These are phyloP conservation scores for Fusarium torreyae DNA, from an alignment of 2,329 filamentous ascomycete species.

Conservation along the genomic window DNA sequence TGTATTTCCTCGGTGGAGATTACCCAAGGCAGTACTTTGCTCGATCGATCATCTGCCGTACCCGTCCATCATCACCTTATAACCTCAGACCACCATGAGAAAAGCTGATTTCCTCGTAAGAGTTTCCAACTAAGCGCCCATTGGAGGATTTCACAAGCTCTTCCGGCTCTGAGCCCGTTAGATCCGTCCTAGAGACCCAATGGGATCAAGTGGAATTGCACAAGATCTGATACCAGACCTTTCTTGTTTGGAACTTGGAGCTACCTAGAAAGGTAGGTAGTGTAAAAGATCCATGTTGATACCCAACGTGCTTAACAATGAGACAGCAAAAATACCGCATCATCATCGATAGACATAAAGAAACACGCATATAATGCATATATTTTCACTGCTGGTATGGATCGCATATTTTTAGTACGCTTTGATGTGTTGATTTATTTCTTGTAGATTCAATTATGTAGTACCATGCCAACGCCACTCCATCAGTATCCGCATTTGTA, in stretches of 20 bases:
- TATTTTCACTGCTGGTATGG: not conserved
- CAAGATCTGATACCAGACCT: conserved; percentile 9
- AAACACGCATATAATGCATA: not conserved
- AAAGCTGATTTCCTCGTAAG: conserved; percentile 27
- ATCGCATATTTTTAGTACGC: not conserved
- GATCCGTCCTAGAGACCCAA: conserved; percentile 37
- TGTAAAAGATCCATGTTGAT: not conserved
- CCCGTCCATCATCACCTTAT: conserved; percentile 18
- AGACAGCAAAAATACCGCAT: conserved; percentile 13
- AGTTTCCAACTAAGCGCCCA: conserved; percentile 17
- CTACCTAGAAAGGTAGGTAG: not conserved
- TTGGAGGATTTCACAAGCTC: conserved; percentile 40
- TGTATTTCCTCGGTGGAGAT: conserved; percentile 25
- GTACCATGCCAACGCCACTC: too few relatives aligned
- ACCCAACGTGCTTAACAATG: not conserved
- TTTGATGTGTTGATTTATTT: not conserved
- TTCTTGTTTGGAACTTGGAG: conserved; percentile 9
- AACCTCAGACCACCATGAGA: conserved; percentile 40
- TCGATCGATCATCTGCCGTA: conserved; percentile 23
- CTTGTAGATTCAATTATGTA: not conserved
- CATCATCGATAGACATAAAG: conserved; percentile 9
- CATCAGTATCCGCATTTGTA: too few relatives aligned
- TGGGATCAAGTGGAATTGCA: conserved; percentile 22
- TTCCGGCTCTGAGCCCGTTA: conserved; percentile 26
- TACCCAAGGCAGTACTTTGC: conserved; percentile 22